Conservation (phyloP, 257 asterid species). For the Marsdenia floribunda region DNA sequence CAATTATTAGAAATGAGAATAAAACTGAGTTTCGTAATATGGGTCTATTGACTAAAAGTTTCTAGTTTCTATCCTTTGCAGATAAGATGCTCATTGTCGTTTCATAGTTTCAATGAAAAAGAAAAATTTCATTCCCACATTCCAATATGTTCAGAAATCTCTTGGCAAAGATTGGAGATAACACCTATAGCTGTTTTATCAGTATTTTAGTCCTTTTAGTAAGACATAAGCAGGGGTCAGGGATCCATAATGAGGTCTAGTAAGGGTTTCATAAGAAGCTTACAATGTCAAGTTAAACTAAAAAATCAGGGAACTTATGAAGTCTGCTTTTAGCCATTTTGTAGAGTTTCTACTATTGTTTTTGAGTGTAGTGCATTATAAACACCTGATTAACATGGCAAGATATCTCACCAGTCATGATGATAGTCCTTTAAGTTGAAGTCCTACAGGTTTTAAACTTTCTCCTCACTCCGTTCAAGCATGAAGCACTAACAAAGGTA, state of each 20-base stretch:
- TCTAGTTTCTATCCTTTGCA: not conserved
- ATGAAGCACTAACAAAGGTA: not conserved
- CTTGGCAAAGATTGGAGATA: not conserved
- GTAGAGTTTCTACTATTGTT: not conserved
- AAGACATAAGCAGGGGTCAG: no score
- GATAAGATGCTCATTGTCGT: not conserved
- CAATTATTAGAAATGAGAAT: not conserved
- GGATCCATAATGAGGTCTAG: not conserved
- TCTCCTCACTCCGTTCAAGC: not conserved
- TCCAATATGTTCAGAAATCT: not conserved
- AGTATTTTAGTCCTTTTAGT: not conserved
- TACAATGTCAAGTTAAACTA: not conserved
- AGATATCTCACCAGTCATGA: not conserved
- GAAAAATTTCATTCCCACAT: not conserved
- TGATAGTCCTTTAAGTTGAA: not conserved
- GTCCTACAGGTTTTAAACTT: not conserved
- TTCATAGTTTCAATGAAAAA: no score
- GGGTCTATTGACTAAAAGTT: not conserved
- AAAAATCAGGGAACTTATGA: not conserved
- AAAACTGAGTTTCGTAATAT: not conserved
- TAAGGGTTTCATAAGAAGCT: not conserved
- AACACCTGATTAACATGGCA: not conserved
- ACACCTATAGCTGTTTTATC: not conserved
- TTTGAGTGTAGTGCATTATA: not conserved
- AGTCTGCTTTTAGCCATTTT: not conserved